Percentiles rank a stretch among this genome's conserved stretches.
Evolutionary conservation across 139 green algal species (phyloP).

Genomic region (Ulvella scutata): DNA sequence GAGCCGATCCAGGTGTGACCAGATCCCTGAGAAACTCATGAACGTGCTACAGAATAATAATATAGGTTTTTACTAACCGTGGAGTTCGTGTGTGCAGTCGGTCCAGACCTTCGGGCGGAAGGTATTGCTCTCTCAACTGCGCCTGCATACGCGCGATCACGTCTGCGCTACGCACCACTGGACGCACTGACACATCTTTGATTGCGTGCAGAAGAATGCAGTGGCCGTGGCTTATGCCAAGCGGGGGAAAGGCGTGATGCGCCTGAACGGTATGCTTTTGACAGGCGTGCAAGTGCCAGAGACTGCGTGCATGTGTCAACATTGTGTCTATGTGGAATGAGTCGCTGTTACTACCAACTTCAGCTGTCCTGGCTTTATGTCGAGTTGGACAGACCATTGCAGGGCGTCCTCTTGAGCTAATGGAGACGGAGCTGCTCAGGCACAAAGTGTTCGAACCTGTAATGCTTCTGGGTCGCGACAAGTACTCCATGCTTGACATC

Average conservation of each 20-base stretch:
- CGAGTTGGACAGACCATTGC: no score
- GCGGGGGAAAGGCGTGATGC: slow-evolving; percentile 79
- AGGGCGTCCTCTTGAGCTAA: slow-evolving; percentile 84
- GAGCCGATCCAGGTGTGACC: neutral
- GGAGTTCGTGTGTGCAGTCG: slow-evolving; percentile 38
- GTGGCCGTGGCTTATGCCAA: slow-evolving; percentile 92
- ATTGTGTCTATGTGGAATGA: no score
- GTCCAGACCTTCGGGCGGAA: slow-evolving; percentile 95
- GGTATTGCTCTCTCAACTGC: slow-evolving; percentile 18
- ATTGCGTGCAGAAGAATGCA: slow-evolving; percentile 77
- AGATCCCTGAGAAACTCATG: neutral
- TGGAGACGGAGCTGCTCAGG: slow-evolving; percentile 85
- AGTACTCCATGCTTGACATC: slow-evolving; percentile 90
- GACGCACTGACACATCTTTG: neutral
- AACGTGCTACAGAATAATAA: neutral
- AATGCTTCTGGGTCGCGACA: slow-evolving; percentile 81
- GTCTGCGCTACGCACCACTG: neutral
- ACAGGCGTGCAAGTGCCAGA: no score
- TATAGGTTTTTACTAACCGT: neutral
- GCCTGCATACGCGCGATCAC: neutral
- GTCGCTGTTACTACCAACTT: no score
- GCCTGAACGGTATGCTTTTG: slow-evolving; percentile 83
- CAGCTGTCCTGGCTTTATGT: no score
- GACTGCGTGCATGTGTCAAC: no score
- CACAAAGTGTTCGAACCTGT: slow-evolving; percentile 95